Percentiles rank a stretch among this genome's conserved stretches.
These are phyloP conservation scores for Coprinellus micaceus DNA, from an alignment of 768 basidiomycete species.

Conservation along the genomic window DNA sequence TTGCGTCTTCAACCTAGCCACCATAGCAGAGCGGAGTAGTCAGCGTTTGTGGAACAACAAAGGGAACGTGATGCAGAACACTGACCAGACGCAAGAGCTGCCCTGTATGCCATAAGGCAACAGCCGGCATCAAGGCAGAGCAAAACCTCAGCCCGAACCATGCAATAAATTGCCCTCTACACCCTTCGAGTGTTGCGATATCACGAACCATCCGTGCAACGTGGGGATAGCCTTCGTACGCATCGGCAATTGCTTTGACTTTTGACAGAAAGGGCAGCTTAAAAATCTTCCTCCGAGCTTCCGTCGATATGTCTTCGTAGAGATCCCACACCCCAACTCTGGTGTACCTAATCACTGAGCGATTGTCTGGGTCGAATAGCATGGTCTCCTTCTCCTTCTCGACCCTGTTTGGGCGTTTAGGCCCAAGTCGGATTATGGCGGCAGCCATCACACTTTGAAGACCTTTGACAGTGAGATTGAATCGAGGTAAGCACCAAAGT, in stretches of 20 bases:
- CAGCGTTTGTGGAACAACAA: neutral
- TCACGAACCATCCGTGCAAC: constrained; percentile 66
- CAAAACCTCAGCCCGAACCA: constrained; percentile 44
- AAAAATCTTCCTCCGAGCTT: constrained; percentile 23
- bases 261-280: constrained; percentile 35
- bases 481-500: no score
- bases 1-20: constrained; percentile 59
- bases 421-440: no score
- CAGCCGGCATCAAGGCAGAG: constrained; percentile 54
- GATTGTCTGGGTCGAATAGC: no score
- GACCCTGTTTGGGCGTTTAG: no score
- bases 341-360: constrained; percentile 47
- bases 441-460: no score
- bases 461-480: no score
- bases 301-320: constrained; percentile 53
- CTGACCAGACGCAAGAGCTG: constrained; percentile 64
- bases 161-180: constrained; percentile 43
- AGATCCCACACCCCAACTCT: constrained; percentile 73
- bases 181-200: constrained; percentile 48
- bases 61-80: constrained; percentile 4
- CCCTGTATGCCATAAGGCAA: constrained; percentile 65
- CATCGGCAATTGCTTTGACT: constrained; percentile 44
- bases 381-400: neutral
- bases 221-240: constrained; percentile 51
- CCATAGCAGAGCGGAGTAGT: no score